Percentiles rank a stretch among this genome's conserved stretches.
Evolutionary conservation across 257 asterid genomes (phyloP).

Genomic region (Nicotiana knightiana): DNA sequence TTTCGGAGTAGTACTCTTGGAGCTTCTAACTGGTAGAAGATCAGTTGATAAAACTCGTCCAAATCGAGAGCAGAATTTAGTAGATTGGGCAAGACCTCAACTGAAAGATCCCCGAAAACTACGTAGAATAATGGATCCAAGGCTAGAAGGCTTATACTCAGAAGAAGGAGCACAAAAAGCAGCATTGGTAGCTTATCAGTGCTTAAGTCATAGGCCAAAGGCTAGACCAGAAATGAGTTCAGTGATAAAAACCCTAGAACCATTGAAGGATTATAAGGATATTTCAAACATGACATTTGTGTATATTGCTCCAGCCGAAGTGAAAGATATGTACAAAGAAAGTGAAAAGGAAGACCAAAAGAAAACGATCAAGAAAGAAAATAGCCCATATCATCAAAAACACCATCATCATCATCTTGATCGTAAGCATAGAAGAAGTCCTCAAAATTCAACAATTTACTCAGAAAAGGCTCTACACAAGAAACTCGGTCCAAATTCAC

Average conservation of each 20-base stretch:
- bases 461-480: conserved; percentile 1
- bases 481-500: background rate
- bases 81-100: conserved; percentile 22
- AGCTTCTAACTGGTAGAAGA: conserved; percentile 17
- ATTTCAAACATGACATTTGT: conserved; percentile 18
- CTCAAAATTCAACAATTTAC: background rate
- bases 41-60: conserved; percentile 22
- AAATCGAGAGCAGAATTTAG: conserved; percentile 14
- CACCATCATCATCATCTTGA: background rate
- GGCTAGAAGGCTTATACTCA: conserved; percentile 25
- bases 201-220: conserved; percentile 29
- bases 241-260: conserved; percentile 25
- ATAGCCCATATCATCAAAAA: background rate
- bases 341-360: background rate
- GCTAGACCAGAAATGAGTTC: conserved; percentile 28
- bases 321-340: conserved; percentile 20
- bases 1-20: conserved; percentile 25
- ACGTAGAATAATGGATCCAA: conserved; percentile 19
- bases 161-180: conserved; percentile 27
- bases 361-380: background rate
- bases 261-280: conserved; percentile 21
- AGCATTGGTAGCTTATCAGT: conserved; percentile 28
- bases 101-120: conserved; percentile 13
- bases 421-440: background rate
- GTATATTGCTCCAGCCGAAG: conserved; percentile 24